These are phyloP conservation scores for Neurospora sp. DNA, from an alignment of 495 filamentous ascomycete species.

Conservation along the genomic window DNA sequence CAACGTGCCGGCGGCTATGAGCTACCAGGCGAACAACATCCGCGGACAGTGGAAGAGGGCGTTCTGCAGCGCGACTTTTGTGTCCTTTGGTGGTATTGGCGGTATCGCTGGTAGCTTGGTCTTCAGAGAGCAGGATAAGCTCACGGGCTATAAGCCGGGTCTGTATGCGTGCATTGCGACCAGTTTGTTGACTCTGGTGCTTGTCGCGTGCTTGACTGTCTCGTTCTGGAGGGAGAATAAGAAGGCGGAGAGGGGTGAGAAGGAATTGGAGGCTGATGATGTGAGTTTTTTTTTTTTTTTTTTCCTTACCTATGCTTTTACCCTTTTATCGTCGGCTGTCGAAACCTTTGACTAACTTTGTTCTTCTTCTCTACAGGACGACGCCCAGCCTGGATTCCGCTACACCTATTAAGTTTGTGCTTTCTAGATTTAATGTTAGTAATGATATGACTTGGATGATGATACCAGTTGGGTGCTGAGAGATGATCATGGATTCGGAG, in stretches of 20 bases:
- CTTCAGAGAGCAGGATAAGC: conserved; percentile 34
- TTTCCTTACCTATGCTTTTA: not conserved
- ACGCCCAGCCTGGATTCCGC: conserved; percentile 32
- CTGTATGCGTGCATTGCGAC: conserved; percentile 35
- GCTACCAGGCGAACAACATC: conserved; percentile 61
- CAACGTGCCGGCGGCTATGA: conserved; percentile 48
- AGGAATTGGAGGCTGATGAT: conserved; percentile 30
- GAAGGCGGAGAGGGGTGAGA: conserved; percentile 35
- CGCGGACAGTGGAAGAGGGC: conserved; percentile 59
- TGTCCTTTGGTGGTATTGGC: conserved; percentile 49
- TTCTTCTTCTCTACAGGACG: conserved; percentile 22
- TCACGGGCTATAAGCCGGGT: conserved; percentile 29
- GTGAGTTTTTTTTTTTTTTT: conserved; percentile 16
- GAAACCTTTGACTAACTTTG: conserved; percentile 4
- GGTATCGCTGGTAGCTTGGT: conserved; percentile 50
- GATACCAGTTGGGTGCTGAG: not conserved
- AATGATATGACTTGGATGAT: not conserved
- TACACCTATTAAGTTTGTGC: conserved; percentile 32
- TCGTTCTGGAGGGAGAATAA: conserved; percentile 26
- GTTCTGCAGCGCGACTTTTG: conserved; percentile 48
- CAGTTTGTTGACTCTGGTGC: conserved; percentile 23
- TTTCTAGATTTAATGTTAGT: not conserved
- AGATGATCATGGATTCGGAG: not conserved
- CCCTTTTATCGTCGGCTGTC: not conserved
- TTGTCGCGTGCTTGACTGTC: conserved; percentile 24